Base-by-base conservation (phyloP, 2,329 filamentous ascomycete species). In the Aspergillus ibericus region DNA sequence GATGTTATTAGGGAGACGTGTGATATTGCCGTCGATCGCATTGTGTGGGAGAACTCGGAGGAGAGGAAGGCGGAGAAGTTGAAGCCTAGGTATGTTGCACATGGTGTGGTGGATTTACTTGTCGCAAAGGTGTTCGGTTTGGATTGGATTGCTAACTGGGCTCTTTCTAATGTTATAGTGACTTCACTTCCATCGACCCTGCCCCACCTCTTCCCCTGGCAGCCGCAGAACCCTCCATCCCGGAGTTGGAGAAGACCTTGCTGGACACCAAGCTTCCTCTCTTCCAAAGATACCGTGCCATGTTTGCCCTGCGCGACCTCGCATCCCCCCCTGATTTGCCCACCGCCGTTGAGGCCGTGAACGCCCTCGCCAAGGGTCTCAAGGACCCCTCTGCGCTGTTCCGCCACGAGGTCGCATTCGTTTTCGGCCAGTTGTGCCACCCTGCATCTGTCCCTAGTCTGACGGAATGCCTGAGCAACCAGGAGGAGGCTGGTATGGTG, bases 351-450 rank as follows among this genome's bases (percentile, higher is more conserved):
- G 89, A 91, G n/a, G 93, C 95, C 16, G 85, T 99, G 54, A 84
- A 89, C 46, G 91, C 93, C 10, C 85, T 99, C 48, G 92, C 95
- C 47, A 88, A 88, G 71, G 95, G 95, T 15, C 88, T 99, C 68
- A 82, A 82, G 32, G 95, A 99, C 74, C 82, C 87, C 16, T 97
- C 93, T 50, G 93, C 93, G 5, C 86, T 99, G 7, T 98, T 99
- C 83, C 88, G 95, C 66, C 95, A 99, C 79, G 95, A 99, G 75
- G 92, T 99, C 65, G 95, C 95, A 13, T 99, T 99, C 74, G 95
- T 99, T 13, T 99, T 99, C 68, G 95, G 95, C 56, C 95, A 99
- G 76, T 83, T 99, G 53, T 92, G 90, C 56, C 95, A 99, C 72
- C 95, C 95, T 1, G 93, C 93, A n/a, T 96, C 92, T 1, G 97